Conservation (phyloP, 257 asterid species). For the Plantago ovata region DNA sequence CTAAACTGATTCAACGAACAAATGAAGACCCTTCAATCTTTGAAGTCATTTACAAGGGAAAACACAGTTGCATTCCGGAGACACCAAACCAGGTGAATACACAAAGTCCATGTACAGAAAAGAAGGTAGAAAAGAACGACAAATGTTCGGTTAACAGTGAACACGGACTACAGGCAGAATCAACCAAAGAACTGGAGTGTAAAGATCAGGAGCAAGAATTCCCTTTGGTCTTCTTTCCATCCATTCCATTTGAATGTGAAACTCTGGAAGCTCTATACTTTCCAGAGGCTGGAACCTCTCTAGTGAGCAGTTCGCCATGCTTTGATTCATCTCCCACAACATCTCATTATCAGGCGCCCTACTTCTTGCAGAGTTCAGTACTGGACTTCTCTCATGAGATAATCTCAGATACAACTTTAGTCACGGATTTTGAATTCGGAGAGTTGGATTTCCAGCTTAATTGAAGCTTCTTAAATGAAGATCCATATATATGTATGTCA, state of each 20-base stretch:
- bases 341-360: conserved; percentile 20
- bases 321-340: conserved; percentile 22
- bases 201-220: conserved; percentile 21
- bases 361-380: conserved; percentile 14
- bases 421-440: conserved; percentile 24
- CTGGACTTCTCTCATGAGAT: conserved; percentile 30
- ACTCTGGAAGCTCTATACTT: conserved; percentile 14
- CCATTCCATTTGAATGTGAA: conserved; percentile 9
- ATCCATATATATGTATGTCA: conserved; percentile 27
- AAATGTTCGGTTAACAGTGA: conserved; percentile 9
- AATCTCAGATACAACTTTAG: conserved; percentile 30
- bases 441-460: conserved; percentile 33
- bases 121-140: conserved; percentile 3
- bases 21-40: conserved; percentile 32
- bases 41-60: conserved; percentile 46
- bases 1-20: conserved; percentile 40
- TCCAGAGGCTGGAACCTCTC: not conserved
- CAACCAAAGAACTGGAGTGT: conserved; percentile 5
- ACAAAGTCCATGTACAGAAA: not conserved
- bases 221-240: conserved; percentile 15
- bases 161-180: conserved; percentile 24
- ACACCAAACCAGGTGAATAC: conserved; percentile 6
- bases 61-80: conserved; percentile 32
- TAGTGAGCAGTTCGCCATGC: conserved; percentile 11
- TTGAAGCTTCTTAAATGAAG: too few relatives aligned